phyloP scores from a whole-genome alignment of 2,329 filamentous ascomycete genomes.

The Phialemoniopsis sp. region DNA sequence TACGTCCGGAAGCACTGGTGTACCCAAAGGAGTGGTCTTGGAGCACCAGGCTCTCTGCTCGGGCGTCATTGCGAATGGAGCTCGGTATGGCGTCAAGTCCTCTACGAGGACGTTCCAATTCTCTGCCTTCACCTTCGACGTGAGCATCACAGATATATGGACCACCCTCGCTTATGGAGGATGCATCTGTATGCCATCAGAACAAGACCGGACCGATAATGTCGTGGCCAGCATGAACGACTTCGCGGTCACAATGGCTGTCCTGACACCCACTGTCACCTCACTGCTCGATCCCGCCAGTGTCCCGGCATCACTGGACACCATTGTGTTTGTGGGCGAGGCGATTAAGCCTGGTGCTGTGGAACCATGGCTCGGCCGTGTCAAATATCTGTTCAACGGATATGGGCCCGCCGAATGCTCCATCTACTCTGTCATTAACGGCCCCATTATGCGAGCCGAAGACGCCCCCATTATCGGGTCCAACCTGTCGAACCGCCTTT shows the following conservation, averaged over 20 bases:
- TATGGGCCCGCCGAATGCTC: too few species aligned
- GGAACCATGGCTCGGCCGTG: too few species aligned
- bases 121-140: constrained; percentile 33
- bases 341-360: too few species aligned
- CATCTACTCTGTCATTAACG: too few species aligned
- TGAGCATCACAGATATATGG: constrained; percentile 31
- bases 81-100: constrained; percentile 12
- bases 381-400: too few species aligned
- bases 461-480: too few species aligned
- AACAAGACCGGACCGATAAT: constrained; percentile 30
- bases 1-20: constrained; percentile 50
- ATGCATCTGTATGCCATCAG: constrained; percentile 33
- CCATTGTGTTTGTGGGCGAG: too few species aligned
- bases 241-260: constrained; percentile 16
- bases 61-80: constrained; percentile 10
- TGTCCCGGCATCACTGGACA: too few species aligned
- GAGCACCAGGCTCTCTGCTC: constrained; percentile 19
- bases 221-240: constrained; percentile 20
- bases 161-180: constrained; percentile 30
- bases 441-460: too few species aligned
- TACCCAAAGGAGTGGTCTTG: constrained; percentile 44
- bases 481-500: too few species aligned
- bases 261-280: constrained; percentile 20
- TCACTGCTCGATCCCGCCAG: constrained; percentile 14
- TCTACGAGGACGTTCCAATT: constrained; percentile 16